These are phyloP conservation scores for Stemphylium lycopersici DNA, from an alignment of 2,329 filamentous ascomycete species.

Conservation along the genomic window DNA sequence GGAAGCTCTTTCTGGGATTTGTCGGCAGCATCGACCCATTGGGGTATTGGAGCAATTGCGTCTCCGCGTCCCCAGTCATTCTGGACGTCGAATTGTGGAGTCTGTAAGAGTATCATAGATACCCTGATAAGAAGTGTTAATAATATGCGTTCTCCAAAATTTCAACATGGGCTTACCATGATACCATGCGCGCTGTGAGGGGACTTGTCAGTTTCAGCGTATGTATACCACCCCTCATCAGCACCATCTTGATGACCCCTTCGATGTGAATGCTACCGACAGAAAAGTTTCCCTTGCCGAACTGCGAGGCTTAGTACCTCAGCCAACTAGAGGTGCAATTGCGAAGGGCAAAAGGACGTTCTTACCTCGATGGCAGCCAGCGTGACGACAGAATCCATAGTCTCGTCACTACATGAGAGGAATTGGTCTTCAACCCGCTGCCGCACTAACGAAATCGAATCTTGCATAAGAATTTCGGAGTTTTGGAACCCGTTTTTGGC, in stretches of 20 bases:
- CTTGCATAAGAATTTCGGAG: constrained; percentile 63
- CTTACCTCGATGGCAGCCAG: constrained; percentile 63
- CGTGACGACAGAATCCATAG: constrained; percentile 64
- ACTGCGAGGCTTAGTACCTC: constrained; percentile 42
- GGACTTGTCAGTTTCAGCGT: constrained; percentile 57
- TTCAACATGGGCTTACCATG: constrained; percentile 52
- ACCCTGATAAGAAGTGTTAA: constrained; percentile 54
- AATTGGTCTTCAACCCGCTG: constrained; percentile 56
- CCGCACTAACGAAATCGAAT: constrained; percentile 61
- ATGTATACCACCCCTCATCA: constrained; percentile 59
- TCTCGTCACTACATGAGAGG: constrained; percentile 60
- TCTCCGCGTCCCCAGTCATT: constrained; percentile 57
- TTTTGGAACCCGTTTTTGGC: constrained; percentile 60
- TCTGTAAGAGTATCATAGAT: constrained; percentile 61
- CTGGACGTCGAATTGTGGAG: constrained; percentile 61
- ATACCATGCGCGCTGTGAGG: constrained; percentile 62
- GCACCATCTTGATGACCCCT: constrained; percentile 58
- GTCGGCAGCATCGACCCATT: constrained; percentile 54
- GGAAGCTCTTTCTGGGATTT: constrained; percentile 2
- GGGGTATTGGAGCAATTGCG: constrained; percentile 57
- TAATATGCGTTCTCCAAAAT: not conserved
- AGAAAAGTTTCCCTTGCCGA: constrained; percentile 59
- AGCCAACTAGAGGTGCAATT: not conserved
- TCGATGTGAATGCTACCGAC: constrained; percentile 57
- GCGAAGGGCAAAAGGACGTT: constrained; percentile 8